Base-by-base conservation (phyloP, 2,329 filamentous ascomycete species). In the Coniochaeta ligniaria region DNA sequence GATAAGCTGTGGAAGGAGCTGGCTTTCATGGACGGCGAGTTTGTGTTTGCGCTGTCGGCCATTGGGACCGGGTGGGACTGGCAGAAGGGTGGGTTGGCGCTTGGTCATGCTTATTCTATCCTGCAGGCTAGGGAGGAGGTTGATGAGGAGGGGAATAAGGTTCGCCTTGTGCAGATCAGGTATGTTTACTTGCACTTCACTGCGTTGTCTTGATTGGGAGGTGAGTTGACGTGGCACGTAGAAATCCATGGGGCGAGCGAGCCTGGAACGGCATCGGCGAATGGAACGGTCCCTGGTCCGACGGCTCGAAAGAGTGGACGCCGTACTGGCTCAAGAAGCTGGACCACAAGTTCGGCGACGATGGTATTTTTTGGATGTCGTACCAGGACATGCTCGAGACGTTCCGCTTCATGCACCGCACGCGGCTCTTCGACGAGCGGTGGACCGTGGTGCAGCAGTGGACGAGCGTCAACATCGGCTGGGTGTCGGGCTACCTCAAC, bases 11-110 rank as follows among this genome's bases (percentile, higher is more conserved):
- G 43, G 43, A 47, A 47, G 43, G 43, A 47, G 43, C 20, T 47
- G 43, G 43, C 43, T 11, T 47, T 47, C 16, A 24, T 17, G 62
- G 16, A 24, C 70, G 76, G 91, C 60, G 87, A 91, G 58, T 96
- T 95, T 67, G 75, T 91, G 7, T 91, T 91, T 66, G 87, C 88
- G n/a, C 90, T 87, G 66, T 83, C 80, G 0, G 85, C 83, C 0
- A 88, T 87, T 11, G 75, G 87, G 26, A 79, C 88, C 59, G 85
- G 85, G 47, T 79, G 80, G 35, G 85, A 85, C 1, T 87, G 85
- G 60, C 74, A 82, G 57, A 78, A 86, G 33, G 79, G 81, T 62
- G 83, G 84, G 1, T 86, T 86, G 57, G 75, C 78, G 2, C 83
- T 85, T 65, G 76, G 77, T 0, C 84, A 86, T 60, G 83, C 84